Percentiles rank a stretch among this genome's conserved stretches.
phyloP scores from a whole-genome alignment of 2,329 filamentous ascomycete species.

The Colletotrichum orchidophilum region DNA sequence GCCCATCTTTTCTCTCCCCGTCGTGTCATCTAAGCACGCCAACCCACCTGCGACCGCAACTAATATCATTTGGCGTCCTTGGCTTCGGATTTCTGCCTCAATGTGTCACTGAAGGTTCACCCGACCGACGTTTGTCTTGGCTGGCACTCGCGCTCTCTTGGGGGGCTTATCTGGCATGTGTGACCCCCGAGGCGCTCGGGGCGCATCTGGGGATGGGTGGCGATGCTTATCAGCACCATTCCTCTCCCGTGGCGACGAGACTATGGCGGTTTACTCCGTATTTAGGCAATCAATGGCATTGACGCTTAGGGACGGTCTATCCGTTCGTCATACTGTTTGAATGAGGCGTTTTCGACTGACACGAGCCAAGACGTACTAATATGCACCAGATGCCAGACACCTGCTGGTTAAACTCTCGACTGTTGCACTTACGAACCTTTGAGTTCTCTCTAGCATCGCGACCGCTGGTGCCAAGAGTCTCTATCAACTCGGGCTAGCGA shows the following conservation, averaged over 20 bases:
- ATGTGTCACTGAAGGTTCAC: conserved; percentile 23
- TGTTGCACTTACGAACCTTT: neutral
- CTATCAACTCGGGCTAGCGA: neutral
- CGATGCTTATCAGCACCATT: neutral
- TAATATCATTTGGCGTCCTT: neutral
- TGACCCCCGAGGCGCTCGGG: neutral
- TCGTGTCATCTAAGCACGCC: conserved; percentile 4
- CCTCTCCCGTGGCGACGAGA: neutral
- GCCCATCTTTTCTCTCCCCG: neutral
- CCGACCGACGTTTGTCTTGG: neutral
- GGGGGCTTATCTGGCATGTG: conserved; percentile 4
- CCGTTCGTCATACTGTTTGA: conserved; percentile 15
- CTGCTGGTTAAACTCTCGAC: neutral
- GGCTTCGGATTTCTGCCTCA: conserved; percentile 31
- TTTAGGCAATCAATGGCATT: conserved; percentile 1
- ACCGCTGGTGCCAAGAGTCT: conserved; percentile 26
- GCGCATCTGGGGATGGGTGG: neutral
- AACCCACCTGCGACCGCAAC: neutral
- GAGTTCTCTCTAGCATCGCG: conserved; percentile 1
- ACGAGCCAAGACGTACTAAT: conserved; percentile 20
- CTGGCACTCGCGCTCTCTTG: neutral
- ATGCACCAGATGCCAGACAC: neutral
- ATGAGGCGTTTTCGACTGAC: conserved; percentile 19
- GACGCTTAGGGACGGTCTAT: conserved; percentile 24
- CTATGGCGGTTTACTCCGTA: neutral